A percentile compares a stretch with the other conserved stretches of the same genome.
These are phyloP conservation scores for Tylopilus felleus DNA, from an alignment of 768 basidiomycete species.

Conservation along the genomic window DNA sequence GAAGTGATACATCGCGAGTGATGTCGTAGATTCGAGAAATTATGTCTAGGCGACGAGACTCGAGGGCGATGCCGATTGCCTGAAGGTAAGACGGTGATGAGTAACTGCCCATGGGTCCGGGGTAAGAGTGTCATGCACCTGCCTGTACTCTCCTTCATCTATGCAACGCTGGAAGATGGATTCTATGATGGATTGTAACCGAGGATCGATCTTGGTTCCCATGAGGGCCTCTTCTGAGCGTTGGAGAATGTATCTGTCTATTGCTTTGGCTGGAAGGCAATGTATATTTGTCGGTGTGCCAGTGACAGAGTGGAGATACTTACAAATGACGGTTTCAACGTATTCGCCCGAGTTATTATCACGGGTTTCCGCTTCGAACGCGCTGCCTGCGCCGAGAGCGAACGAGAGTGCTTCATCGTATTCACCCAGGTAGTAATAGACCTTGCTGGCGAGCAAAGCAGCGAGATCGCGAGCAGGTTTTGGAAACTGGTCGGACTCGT, in stretches of 20 bases:
- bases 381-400: conserved; percentile 84
- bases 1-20: conserved; percentile 70
- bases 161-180: conserved; percentile 84
- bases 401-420: conserved; percentile 95
- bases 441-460: conserved; percentile 93
- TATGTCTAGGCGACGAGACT: conserved; percentile 84
- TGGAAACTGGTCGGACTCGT: conserved; percentile 78
- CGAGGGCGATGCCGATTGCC: conserved; percentile 95
- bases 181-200: conserved; percentile 82
- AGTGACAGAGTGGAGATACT: conserved; percentile 37
- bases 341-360: conserved; percentile 74
- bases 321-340: conserved; percentile 91
- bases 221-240: conserved; percentile 51
- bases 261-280: conserved; percentile 75
- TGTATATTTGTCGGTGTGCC: background rate
- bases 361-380: conserved; percentile 75
- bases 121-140: conserved; percentile 45
- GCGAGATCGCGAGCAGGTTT: conserved; percentile 75
- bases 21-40: conserved; percentile 72
- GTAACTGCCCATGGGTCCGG: background rate
- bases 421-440: conserved; percentile 95
- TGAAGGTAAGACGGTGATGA: conserved; percentile 29
- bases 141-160: conserved; percentile 85
- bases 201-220: conserved; percentile 68
- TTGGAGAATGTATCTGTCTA: conserved; percentile 85